These are phyloP conservation scores for Aurifilum marmelostoma DNA, from an alignment of 2,329 filamentous ascomycete genomes.

Conservation along the genomic window DNA sequence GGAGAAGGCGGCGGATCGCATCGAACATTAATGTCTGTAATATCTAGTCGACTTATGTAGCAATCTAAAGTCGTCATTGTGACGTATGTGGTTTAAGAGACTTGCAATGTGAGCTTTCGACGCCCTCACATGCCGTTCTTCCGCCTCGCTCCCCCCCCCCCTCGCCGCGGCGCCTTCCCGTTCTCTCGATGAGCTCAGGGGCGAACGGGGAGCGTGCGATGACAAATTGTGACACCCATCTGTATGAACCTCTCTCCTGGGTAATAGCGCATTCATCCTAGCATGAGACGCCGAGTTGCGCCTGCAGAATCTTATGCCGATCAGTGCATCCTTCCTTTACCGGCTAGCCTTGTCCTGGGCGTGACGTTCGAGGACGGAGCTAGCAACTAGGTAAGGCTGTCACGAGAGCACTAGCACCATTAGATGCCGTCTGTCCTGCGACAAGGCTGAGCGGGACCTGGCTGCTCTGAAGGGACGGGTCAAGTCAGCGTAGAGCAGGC, in stretches of 20 bases:
- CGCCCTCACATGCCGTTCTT: too few relatives aligned
- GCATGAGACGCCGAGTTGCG: background rate
- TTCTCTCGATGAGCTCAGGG: background rate
- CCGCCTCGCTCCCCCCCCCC: too few relatives aligned
- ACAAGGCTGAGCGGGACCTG: background rate
- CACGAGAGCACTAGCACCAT: background rate
- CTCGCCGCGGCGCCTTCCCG: too few relatives aligned
- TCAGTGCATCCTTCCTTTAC: background rate
- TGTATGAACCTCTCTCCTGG: background rate
- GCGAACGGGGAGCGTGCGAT: too few relatives aligned
- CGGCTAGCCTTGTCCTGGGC: constrained; percentile 11
- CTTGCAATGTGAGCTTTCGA: background rate
- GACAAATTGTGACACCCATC: background rate
- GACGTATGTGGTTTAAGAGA: background rate
- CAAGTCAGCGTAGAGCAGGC: too few relatives aligned
- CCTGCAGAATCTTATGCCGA: background rate
- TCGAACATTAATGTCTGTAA: background rate
- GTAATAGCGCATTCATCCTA: background rate
- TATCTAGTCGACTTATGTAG: background rate
- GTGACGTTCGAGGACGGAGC: background rate
- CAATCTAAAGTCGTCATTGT: background rate
- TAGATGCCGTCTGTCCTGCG: background rate
- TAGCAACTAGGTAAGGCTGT: constrained; percentile 13
- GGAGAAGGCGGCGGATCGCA: too few relatives aligned
- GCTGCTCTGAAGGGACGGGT: too few relatives aligned